These are phyloP conservation scores for Coprinellus micaceus DNA, from an alignment of 768 basidiomycete species.

Conservation along the genomic window DNA sequence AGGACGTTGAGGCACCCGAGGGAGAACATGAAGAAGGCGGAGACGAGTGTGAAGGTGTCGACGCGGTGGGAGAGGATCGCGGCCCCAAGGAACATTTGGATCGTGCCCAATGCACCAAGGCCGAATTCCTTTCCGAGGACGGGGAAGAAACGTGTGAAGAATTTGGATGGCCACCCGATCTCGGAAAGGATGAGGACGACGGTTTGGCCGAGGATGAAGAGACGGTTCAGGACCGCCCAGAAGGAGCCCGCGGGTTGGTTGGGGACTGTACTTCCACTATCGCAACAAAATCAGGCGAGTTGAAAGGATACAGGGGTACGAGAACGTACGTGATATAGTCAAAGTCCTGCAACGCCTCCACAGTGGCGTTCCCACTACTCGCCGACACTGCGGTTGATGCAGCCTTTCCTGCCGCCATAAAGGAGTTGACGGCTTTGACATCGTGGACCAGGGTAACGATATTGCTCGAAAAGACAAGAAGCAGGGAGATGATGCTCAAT, in stretches of 20 bases:
- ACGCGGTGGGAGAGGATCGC: slow-evolving; percentile 75
- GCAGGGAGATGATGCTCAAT: slow-evolving; percentile 73
- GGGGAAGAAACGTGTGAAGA: slow-evolving; percentile 85
- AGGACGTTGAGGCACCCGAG: slow-evolving; percentile 81
- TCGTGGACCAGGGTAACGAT: slow-evolving; percentile 72
- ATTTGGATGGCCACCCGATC: slow-evolving; percentile 69
- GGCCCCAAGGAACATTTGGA: slow-evolving; percentile 77
- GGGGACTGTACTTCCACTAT: slow-evolving; percentile 76
- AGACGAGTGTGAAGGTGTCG: slow-evolving; percentile 79
- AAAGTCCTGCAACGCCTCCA: slow-evolving; percentile 42
- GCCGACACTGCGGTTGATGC: slow-evolving; percentile 26
- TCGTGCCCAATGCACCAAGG: slow-evolving; percentile 80
- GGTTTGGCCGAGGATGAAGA: slow-evolving; percentile 84
- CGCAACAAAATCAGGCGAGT: neutral
- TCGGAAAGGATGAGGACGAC: slow-evolving; percentile 81
- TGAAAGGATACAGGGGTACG: neutral
- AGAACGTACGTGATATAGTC: slow-evolving; percentile 73
- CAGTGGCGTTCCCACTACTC: slow-evolving; percentile 23
- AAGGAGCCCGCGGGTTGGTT: slow-evolving; percentile 89
- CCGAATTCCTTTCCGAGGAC: slow-evolving; percentile 83
- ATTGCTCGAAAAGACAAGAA: slow-evolving; percentile 79
- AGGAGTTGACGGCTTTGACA: slow-evolving; percentile 69
- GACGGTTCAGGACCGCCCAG: slow-evolving; percentile 85
- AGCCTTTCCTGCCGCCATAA: slow-evolving; percentile 39
- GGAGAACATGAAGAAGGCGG: slow-evolving; percentile 82